A percentile compares a stretch with the other conserved stretches of the same genome.
Evolutionary conservation across 2,329 filamentous ascomycete genomes (phyloP).

Genomic region (Colletotrichum filicis): DNA sequence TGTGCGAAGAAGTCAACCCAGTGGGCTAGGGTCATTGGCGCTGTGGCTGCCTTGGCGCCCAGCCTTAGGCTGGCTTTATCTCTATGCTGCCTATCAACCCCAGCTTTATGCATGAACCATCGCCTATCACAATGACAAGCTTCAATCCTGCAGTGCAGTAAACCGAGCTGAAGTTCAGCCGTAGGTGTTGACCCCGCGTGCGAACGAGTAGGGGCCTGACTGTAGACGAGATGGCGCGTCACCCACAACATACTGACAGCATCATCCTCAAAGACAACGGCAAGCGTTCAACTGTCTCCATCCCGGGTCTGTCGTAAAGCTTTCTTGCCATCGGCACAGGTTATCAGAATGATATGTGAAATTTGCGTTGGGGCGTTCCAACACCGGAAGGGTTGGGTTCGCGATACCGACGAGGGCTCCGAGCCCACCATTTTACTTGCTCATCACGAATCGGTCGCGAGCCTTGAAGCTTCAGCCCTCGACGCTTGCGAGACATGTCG

Average conservation of each 20-base stretch:
- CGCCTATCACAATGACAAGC: neutral
- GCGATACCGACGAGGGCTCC: neutral
- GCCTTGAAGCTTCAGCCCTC: neutral
- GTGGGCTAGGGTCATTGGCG: neutral
- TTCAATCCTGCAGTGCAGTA: neutral
- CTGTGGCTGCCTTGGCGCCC: neutral
- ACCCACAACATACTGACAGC: neutral
- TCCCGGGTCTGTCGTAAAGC: too few species aligned
- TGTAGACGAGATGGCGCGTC: too few species aligned
- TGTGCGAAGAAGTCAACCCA: neutral
- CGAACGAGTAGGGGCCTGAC: neutral
- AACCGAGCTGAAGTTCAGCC: neutral
- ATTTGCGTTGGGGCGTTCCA: neutral
- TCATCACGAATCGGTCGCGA: conserved; percentile 7
- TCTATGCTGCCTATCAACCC: neutral
- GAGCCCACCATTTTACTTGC: neutral
- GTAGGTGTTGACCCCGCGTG: neutral
- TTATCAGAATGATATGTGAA: neutral
- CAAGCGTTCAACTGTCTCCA: too few species aligned
- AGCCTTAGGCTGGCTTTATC: neutral
- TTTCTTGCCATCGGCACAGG: too few species aligned
- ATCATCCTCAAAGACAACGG: neutral
- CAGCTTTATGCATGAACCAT: neutral
- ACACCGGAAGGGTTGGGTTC: conserved; percentile 8
- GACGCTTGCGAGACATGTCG: conserved; percentile 6